These are phyloP conservation scores for Lathyrus tuberosus DNA, from an alignment of 306 rosid species.

Conservation along the genomic window DNA sequence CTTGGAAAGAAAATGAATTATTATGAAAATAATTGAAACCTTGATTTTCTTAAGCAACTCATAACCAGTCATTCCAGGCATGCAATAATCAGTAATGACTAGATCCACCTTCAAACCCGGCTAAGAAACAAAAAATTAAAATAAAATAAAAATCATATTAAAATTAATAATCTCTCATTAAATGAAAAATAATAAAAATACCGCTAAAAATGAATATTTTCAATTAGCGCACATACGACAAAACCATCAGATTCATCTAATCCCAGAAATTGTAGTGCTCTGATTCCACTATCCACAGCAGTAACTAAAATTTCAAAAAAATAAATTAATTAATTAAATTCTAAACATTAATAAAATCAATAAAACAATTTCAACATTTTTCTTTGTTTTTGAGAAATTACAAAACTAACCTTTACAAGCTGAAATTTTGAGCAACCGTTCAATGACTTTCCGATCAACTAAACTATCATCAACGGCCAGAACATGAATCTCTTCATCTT, in stretches of 20 bases:
- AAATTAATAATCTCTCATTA: slow-evolving; percentile 28
- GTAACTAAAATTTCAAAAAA: no score
- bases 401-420: slow-evolving; percentile 73
- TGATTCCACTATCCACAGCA: slow-evolving; percentile 88
- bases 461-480: slow-evolving; percentile 97
- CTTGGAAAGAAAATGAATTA: background rate
- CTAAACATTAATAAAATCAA: no score
- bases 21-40: slow-evolving; percentile 39
- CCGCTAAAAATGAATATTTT: background rate
- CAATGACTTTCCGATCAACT: slow-evolving; percentile 87
- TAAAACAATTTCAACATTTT: no score
- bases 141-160: background rate
- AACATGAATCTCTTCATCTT: slow-evolving; percentile 73
- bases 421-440: slow-evolving; percentile 73
- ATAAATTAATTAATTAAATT: no score
- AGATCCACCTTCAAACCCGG: slow-evolving; percentile 87
- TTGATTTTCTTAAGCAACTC: slow-evolving; percentile 91
- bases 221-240: slow-evolving; percentile 48
- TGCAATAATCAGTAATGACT: slow-evolving; percentile 93
- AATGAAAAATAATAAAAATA: background rate
- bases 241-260: slow-evolving; percentile 67
- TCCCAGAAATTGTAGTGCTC: slow-evolving; percentile 88
- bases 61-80: slow-evolving; percentile 99
- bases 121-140: background rate
- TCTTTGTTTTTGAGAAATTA: background rate